Base-by-base conservation (phyloP, 768 basidiomycete species). In the Chlorophyllum brunneum region DNA sequence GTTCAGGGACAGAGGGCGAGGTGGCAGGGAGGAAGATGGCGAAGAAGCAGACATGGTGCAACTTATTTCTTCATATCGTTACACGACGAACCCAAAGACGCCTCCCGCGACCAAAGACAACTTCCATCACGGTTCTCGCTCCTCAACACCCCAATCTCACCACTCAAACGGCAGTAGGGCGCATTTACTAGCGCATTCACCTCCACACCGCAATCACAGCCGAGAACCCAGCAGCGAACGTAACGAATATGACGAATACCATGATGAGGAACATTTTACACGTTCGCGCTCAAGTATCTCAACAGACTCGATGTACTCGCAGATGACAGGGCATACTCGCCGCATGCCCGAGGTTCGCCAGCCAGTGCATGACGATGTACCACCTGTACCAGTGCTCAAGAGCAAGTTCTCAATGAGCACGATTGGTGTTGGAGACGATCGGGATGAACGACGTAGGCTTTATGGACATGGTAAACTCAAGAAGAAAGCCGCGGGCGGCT, bases 281-380 rank as follows among this genome's bases (percentile, higher is more conserved):
- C 42, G 26, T 15, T 39, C 51, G 24, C 33, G n/a, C 40, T 79
- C 81, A 46, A 78, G 74, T 24, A 72, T 70, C n/a, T 76, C 71
- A n/a, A 79, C 84, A 67, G 67, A 69, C 58, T 79, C 80, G 49
- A 59, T 89, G 38, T 91, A 85, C 65, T 84, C 87, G 54, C 79
- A 86, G 63, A 60, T 82, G 56, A 90, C 85, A 7, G 85, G 87
- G 16, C 57, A 72, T 43, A 82, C 82, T 43, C 76, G 77, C 16
- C 73, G 71, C 8, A 74, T 68, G 40, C 83, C 86, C 6, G 83
- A 87, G 56, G 77, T 85, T 27, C 78, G 85, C 10, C 79, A 85
- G 63, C 86, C 87, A 23, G 73, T 86, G 36, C 51, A 33, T 15
- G 27, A 39, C 10, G 36, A 20, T 16, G 13, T n/a, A 16, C 13